These are phyloP conservation scores for Clitocybe nebularis DNA, from an alignment of 1,284 basidiomycete genomes.

Conservation along the genomic window DNA sequence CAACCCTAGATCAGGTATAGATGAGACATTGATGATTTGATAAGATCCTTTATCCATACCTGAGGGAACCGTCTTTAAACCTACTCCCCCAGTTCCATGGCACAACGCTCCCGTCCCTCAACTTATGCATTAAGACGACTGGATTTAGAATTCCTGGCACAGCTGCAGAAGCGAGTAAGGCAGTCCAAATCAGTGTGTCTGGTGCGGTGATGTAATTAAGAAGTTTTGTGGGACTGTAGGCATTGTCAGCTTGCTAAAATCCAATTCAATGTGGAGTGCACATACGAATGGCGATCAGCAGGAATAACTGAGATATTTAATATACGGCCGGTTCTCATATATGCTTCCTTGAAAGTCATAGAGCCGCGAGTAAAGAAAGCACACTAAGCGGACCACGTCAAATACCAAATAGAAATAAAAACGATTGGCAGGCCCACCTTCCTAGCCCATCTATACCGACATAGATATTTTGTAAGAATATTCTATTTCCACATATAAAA, in stretches of 20 bases:
- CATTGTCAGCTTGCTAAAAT: slow-evolving; percentile 13
- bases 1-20: slow-evolving; percentile 52
- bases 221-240: slow-evolving; percentile 81
- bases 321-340: slow-evolving; percentile 87
- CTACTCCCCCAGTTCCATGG: slow-evolving; percentile 95
- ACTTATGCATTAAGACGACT: slow-evolving; percentile 92
- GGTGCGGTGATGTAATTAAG: slow-evolving; percentile 96
- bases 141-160: slow-evolving; percentile 85
- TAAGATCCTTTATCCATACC: slow-evolving; percentile 35
- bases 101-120: slow-evolving; percentile 74
- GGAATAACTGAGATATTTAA: slow-evolving; percentile 96
- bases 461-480: slow-evolving; percentile 8
- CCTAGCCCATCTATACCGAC: slow-evolving; percentile 68
- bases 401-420: not conserved
- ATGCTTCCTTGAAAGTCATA: slow-evolving; percentile 95
- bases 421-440: slow-evolving; percentile 52
- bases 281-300: slow-evolving; percentile 88
- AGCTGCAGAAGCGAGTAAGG: slow-evolving; percentile 77
- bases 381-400: slow-evolving; percentile 26
- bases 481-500: slow-evolving; percentile 1
- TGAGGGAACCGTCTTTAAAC: slow-evolving; percentile 88
- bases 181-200: slow-evolving; percentile 79
- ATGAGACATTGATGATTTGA: not conserved
- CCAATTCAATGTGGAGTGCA: slow-evolving; percentile 15
- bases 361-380: slow-evolving; percentile 93